Evolutionary conservation across 495 filamentous ascomycete species (phyloP), one percentile per base, ranked within the genome.

Genomic region (Immersiella caudata): DNA sequence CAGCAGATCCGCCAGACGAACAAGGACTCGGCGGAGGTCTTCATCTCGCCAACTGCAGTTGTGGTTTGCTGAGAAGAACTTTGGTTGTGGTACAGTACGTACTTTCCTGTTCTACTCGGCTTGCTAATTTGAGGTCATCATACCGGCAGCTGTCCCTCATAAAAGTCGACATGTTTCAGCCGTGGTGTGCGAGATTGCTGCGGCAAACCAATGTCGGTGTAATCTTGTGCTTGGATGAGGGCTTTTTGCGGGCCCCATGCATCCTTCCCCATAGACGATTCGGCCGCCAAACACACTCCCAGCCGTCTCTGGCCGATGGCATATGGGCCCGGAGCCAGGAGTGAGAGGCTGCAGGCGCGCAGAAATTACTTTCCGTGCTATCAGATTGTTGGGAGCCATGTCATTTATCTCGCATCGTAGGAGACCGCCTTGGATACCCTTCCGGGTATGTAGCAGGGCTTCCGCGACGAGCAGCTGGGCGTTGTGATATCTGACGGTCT

Each of bases 1-100:
- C 71, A 74, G 67, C 64, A 73, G 29, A 64, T 62, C 49, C 49
- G 33, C 20, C 27, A n/a, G 57, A 58, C 20, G 66, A 21, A 25
- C 6, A 20, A 52, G 36, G 40, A 51, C 25, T 35, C n/a, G 24
- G 40, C 25, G 57, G 24, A 50, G 18, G 36, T 67, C 49, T 52
- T 33, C 62, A 65, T 66, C 58, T 65, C 66, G 46, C 65, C 60
- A 52, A 60, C 33, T 59, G 61, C 64, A 52, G 35, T 9, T 33
- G 14, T 20, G 21, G 26, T 21, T 35, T 54, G 40, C 26, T 20
- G 59, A n/a, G 20, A 33, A 24, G 55, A 16, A 11, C 56, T 26
- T 56, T 24, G 35, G 9, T 18, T 11, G 46, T 40, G 52, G 62
- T 29, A 57, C 29, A 65, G 21, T 29, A 57, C 63, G n/a, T 58